Base-by-base conservation (phyloP, 345 rosid genomes). In the Eutrema japonicum region DNA sequence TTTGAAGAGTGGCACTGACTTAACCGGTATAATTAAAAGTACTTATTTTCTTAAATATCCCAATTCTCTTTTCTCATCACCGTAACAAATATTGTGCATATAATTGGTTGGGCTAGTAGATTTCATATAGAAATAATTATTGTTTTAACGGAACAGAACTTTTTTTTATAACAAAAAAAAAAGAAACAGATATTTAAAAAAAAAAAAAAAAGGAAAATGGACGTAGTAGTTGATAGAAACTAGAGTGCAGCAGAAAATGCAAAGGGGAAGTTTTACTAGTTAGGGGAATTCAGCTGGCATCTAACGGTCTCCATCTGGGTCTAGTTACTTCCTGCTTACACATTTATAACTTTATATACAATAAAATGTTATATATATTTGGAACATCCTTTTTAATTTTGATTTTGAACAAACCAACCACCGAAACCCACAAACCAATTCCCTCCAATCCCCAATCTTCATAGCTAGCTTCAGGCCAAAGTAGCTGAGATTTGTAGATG, bases 201-300 rank as follows among this genome's bases (percentile, higher is more conserved):
- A 11, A 4, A 29, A 13, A 36, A 48, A 7, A 0, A 7, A 35
- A 42, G 47, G 6, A 4, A 69, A 70, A 66, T 6, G 43, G 4
- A 49, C 41, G 56, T 45, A 54, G 49, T 56, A 10, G 11, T 66
- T 64, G 55, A 61, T 57, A 79, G 46, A 82, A 82, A 77, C 78
- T 79, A 83, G 75, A 73, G 79, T 62, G 64, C 64, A 78, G 43
- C 71, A 50, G 59, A 65, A 78, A 77, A 84, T 79, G 82, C 79
- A 56, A 84, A 77, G 69, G 42, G 75, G 76, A 74, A 71, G 27
- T 58, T 71, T 77, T 35, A 43, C 78, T 78, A 36, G 79, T 78
- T 77, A 75, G 85, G 82, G 80, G 85, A 81, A 79, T 86, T 84
- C 87, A 80, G 94, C 90, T 93, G 71, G 82, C 55, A 83, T 88